Conservation (phyloP, 1,284 basidiomycete species). For the Uromyces viciae-fabae region DNA sequence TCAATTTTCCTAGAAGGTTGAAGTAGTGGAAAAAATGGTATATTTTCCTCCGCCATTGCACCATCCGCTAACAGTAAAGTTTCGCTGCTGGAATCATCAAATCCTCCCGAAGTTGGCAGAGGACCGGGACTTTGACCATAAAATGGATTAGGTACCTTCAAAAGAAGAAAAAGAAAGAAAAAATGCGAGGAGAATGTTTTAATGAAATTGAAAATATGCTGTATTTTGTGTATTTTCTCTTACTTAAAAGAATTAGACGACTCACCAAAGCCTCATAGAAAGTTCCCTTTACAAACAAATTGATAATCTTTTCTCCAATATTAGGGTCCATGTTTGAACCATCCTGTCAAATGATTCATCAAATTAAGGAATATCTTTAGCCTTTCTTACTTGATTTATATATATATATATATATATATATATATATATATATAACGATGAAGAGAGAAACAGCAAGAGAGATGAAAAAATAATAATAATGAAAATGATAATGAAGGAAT, state of each 20-base stretch:
- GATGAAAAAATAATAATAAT: no score
- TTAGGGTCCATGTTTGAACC: constrained; percentile 19
- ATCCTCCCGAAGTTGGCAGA: background rate
- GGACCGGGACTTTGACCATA: constrained; percentile 18
- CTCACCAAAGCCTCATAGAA: constrained; percentile 40
- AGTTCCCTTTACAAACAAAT: constrained; percentile 30
- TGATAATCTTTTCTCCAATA: constrained; percentile 25
- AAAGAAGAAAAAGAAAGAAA: background rate
- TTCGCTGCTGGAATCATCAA: constrained; percentile 19
- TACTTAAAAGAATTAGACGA: background rate
- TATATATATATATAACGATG: no score
- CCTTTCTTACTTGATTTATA: background rate
- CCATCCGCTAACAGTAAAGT: constrained; percentile 39
- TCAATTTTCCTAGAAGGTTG: constrained; percentile 35
- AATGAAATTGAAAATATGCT: background rate
- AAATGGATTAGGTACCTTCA: constrained; percentile 41
- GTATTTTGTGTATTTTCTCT: background rate
- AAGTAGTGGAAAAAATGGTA: constrained; percentile 39
- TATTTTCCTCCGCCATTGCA: constrained; percentile 38
- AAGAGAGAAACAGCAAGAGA: no score
- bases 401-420: no score
- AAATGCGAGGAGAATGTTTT: background rate
- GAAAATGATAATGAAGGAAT: no score
- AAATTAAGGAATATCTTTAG: background rate
- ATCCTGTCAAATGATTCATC: constrained; percentile 13